Evolutionary conservation across 1,284 basidiomycete genomes (phyloP).

Genomic region (Phenoliferia sp.): DNA sequence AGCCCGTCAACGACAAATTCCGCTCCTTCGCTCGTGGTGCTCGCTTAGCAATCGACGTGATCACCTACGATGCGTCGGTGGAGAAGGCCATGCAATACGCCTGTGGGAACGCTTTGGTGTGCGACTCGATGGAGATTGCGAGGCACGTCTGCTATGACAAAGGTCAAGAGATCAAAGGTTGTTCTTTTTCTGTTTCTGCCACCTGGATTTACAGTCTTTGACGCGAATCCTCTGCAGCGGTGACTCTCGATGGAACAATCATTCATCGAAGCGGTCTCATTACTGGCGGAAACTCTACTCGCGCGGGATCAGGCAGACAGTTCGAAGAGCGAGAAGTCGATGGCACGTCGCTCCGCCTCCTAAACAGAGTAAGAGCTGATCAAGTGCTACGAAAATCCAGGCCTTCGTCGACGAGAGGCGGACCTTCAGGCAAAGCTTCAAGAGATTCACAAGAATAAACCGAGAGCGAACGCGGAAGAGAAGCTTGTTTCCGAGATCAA

Average conservation of each 20-base stretch:
- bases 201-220: not conserved
- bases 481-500: constrained; percentile 68
- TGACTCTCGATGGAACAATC: constrained; percentile 92
- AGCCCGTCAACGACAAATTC: constrained; percentile 90
- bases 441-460: constrained; percentile 75
- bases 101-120: constrained; percentile 90
- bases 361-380: not conserved
- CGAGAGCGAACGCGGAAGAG: constrained; percentile 76
- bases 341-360: constrained; percentile 13
- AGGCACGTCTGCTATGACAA: constrained; percentile 87
- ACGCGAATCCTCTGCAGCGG: constrained; percentile 56
- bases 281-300: constrained; percentile 83
- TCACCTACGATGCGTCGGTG: constrained; percentile 76
- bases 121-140: constrained; percentile 90
- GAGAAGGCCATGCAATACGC: constrained; percentile 95
- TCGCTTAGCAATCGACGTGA: constrained; percentile 88
- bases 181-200: constrained; percentile 27
- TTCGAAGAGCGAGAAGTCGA: constrained; percentile 93
- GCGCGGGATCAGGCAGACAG: constrained; percentile 61
- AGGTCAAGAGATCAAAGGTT: constrained; percentile 91
- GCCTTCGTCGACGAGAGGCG: constrained; percentile 47
- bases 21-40: constrained; percentile 87
- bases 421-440: constrained; percentile 70
- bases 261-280: constrained; percentile 97
- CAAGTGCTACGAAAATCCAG: not conserved